phyloP scores from a whole-genome alignment of 169 alveolate genomes.

The Cryptosporidium baileyi region DNA sequence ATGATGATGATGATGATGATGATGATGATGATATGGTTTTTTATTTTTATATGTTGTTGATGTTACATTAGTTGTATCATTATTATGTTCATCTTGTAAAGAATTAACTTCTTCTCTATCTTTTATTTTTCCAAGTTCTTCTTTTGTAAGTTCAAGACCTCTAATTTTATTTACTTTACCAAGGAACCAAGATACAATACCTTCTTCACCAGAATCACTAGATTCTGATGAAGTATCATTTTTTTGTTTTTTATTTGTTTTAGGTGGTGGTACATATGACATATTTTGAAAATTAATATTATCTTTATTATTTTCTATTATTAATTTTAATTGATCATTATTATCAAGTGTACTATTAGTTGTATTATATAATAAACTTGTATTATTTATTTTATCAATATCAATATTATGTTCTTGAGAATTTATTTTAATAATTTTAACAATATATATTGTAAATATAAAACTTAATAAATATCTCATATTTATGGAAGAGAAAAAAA shows the following conservation, averaged over 20 bases:
- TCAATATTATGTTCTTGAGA: background rate
- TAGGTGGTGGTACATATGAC: slow-evolving; percentile 33
- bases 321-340: too few relatives aligned
- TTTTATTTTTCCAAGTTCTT: background rate
- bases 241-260: background rate
- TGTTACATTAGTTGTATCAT: background rate
- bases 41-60: background rate
- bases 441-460: background rate
- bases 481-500: too few relatives aligned
- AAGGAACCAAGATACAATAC: background rate
- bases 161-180: background rate
- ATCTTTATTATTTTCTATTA: too few relatives aligned
- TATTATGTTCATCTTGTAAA: background rate
- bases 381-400: background rate
- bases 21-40: background rate
- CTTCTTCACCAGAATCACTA: slow-evolving; percentile 18
- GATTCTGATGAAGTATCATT: slow-evolving; percentile 27
- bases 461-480: too few relatives aligned
- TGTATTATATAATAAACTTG: background rate
- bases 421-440: background rate
- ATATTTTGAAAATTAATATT: background rate
- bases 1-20: slow-evolving; percentile 26
- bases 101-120: background rate
- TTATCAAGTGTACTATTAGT: background rate
- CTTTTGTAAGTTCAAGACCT: background rate